Base-by-base conservation (phyloP, 352 stramenopile species). In the Globisporangium cystogenes region DNA sequence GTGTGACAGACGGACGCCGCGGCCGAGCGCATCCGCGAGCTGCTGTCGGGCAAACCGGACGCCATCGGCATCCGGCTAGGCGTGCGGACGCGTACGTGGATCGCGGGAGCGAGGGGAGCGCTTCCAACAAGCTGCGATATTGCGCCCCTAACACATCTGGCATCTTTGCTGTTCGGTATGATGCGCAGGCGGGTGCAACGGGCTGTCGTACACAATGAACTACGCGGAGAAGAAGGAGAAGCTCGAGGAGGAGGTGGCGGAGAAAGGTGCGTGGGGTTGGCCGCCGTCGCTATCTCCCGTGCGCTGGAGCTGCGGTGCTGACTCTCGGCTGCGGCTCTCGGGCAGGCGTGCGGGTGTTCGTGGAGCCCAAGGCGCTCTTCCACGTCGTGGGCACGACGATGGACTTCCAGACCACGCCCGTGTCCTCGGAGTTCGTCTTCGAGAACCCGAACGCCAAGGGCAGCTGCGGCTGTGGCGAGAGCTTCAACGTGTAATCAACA, bases 371-470 rank as follows among this genome's bases (percentile, higher is more conserved):
- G 78, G 97, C 97, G 53, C 85, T 99, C 51, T 98, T 99, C 63
- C 97, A 98, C 78, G 89, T 99, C 26, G 95, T 99, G 16, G 97
- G 97, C 44, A 99, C 97, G 42, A 96, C 84, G 24, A 99, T 99
- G 96, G 97, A 99, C 72, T 99, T 94, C 69, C 86, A 98, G 76
- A 95, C 97, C 62, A 98, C 93, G 47, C 96, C 97, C 50, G 83
- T 99, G 50, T 94, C 87, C 26, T 93, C 93, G 39, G 97, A 99
- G 74, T 99, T 99, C 59, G 98, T 98, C 14, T 99, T 99, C 70
- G 93, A 98, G 42, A 99, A 99, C 79, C 97, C 97, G n/a, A 99
- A 99, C 74, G 96, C 94, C 18, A 99, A 99, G 75, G 97, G 96
- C 33, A 93, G 96, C 70, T 99, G 97, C 75, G 97, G 97, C 8